Percentiles rank a stretch among this genome's conserved stretches.
These are phyloP conservation scores for Psophocarpus tetragonolobus DNA, from an alignment of 306 rosid genomes.

Conservation along the genomic window DNA sequence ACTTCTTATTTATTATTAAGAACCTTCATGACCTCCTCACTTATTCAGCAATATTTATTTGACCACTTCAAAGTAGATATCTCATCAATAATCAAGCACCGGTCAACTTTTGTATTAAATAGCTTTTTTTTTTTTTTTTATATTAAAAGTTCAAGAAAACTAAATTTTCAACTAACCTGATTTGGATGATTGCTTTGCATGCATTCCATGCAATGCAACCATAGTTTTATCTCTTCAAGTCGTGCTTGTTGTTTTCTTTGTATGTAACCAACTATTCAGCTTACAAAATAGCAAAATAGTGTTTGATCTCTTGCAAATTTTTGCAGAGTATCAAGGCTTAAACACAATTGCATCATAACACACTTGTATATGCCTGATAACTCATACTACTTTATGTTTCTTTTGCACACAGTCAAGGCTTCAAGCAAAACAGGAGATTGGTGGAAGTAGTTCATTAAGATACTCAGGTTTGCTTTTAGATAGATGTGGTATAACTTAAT, in stretches of 20 bases:
- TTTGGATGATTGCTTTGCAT: neutral
- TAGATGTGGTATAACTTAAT: neutral
- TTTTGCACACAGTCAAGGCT: constrained; percentile 74
- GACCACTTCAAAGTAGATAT: neutral
- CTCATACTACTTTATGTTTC: constrained; percentile 9
- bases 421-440: constrained; percentile 93
- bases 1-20: neutral
- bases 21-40: neutral
- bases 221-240: constrained; percentile 3
- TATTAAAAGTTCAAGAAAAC: neutral
- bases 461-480: constrained; percentile 71
- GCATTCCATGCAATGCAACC: neutral
- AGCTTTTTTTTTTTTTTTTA: neutral
- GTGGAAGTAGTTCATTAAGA: constrained; percentile 70
- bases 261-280: neutral
- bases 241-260: neutral
- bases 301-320: constrained; percentile 18
- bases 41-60: no score
- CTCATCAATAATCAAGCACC: neutral
- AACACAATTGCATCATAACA: neutral
- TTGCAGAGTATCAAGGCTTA: neutral
- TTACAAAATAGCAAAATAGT: neutral
- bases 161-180: neutral
- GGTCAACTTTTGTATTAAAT: neutral
- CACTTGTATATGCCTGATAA: neutral